Evolutionary conservation across 2,329 filamentous ascomycete genomes (phyloP), one percentile per base, ranked within the genome.

Genomic region (Apiospora koreana): DNA sequence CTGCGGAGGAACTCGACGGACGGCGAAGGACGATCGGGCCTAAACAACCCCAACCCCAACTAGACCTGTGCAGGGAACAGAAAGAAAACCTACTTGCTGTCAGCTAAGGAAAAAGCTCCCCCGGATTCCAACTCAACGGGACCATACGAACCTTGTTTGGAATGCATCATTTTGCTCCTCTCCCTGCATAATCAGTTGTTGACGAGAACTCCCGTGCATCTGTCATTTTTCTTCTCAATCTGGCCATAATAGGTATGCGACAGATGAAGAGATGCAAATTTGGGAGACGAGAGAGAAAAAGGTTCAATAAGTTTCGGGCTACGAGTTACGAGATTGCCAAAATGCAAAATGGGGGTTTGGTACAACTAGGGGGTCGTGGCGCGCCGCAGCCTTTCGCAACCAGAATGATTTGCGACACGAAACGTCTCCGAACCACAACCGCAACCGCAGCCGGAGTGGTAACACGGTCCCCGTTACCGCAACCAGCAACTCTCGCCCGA

Each of bases 381-480:
- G 35, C 31, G 54, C 31, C 35, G 54, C 50, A 58, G 28, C 16
- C 50, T 35, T 16, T 50, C 14, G 28, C 21, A 23, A 48, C n/a
- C 25, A 31, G 25, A 58, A 31, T 38, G 54, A 62, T 62, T 62
- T 62, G 54, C 54, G 31, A 62, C 54, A 38, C 54, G 54, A 62
- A 62, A 62, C 54, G 54, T 62, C 54, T 62, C 54, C 54, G 54
- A 62, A 62, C 54, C 54, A 62, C 31, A 14, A 62, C 31, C 54
- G 21, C 31, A 14, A 62, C 31, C 54, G 21, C 54, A n/a, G 28
- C 31, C 54, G 18, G 28, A 62, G 31, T 62, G 54, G 54, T 62
- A 38, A 62, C 50, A 58, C 54, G 31, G 54, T 38, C 54, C n/a
- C 54, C 25, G 9, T 62, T 5, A 38, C 54, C 54, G 21, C 54